phyloP scores from a whole-genome alignment of 1,284 basidiomycete genomes.

The Malassezia brasiliensis region DNA sequence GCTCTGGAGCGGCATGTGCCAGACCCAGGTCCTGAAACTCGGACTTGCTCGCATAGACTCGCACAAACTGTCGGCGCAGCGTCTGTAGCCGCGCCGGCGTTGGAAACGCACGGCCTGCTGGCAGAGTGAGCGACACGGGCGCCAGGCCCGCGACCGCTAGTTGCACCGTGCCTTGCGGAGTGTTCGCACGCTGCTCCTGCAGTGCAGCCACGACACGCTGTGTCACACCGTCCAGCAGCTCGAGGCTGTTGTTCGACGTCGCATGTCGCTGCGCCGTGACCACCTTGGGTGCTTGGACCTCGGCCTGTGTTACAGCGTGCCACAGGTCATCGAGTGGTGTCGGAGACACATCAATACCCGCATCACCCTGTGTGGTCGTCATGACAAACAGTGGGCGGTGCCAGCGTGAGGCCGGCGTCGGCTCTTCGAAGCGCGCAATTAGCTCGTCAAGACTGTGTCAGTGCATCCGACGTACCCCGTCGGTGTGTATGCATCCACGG shows the following conservation, averaged over 20 bases:
- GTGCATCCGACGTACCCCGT: constrained; percentile 55
- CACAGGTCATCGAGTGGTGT: constrained; percentile 68
- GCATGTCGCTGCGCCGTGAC: constrained; percentile 55
- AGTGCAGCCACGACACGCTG: constrained; percentile 30
- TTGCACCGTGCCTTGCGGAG: constrained; percentile 17
- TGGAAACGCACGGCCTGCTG: constrained; percentile 16
- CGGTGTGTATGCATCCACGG: constrained; percentile 32
- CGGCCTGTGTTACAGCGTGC: constrained; percentile 67
- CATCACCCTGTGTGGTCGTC: constrained; percentile 9
- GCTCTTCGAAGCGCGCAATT: constrained; percentile 81
- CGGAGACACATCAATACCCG: constrained; percentile 31
- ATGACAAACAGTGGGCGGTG: constrained; percentile 82
- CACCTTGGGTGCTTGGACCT: constrained; percentile 71
- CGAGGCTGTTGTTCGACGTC: constrained; percentile 49
- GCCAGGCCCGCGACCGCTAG: constrained; percentile 20
- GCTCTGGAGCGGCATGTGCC: constrained; percentile 23
- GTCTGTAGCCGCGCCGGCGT: constrained; percentile 30
- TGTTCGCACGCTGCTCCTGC: constrained; percentile 19
- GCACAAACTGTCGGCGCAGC: constrained; percentile 37
- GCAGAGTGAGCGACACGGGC: constrained; percentile 20
- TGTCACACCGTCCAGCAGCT: constrained; percentile 43
- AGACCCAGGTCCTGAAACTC: constrained; percentile 30
- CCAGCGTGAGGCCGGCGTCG: constrained; percentile 92
- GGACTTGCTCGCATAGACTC: constrained; percentile 32
- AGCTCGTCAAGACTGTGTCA: constrained; percentile 72